Conservation (phyloP, 108 stramenopile genomes). For the Pseudonitzschia pungens region DNA sequence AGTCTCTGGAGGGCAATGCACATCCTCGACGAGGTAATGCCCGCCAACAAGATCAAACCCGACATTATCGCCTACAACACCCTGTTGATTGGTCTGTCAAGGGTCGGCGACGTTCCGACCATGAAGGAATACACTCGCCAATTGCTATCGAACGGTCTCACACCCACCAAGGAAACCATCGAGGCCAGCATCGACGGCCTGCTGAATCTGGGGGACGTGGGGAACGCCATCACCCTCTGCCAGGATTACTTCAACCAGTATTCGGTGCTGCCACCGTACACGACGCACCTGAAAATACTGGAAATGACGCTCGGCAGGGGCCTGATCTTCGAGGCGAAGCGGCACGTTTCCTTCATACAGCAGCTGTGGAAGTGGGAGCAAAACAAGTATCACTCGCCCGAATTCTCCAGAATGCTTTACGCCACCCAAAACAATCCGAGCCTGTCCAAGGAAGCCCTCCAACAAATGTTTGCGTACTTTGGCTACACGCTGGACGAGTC, state of each 20-base stretch:
- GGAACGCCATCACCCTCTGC: constrained; percentile 54
- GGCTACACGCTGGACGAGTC: constrained; percentile 67
- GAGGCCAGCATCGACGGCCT: constrained; percentile 71
- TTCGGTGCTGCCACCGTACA: constrained; percentile 76
- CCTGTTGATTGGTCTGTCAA: constrained; percentile 64
- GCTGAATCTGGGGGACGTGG: constrained; percentile 74
- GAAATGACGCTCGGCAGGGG: constrained; percentile 73
- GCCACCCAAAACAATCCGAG: constrained; percentile 67
- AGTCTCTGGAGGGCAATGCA: constrained; percentile 82
- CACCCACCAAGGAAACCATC: constrained; percentile 60
- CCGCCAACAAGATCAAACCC: constrained; percentile 58
- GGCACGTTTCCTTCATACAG: constrained; percentile 83
- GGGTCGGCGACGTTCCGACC: constrained; percentile 58
- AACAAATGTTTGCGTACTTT: constrained; percentile 79
- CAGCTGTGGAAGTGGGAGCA: constrained; percentile 83
- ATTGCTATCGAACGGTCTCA: constrained; percentile 62
- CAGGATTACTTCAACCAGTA: constrained; percentile 87
- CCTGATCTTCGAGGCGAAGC: constrained; percentile 76
- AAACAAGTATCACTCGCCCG: constrained; percentile 55
- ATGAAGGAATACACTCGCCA: constrained; percentile 61
- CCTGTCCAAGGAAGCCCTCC: constrained; percentile 66
- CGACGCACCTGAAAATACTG: constrained; percentile 81
- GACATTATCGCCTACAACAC: constrained; percentile 71
- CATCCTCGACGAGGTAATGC: constrained; percentile 73
- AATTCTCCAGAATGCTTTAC: constrained; percentile 52